Evolutionary conservation across 495 filamentous ascomycete species (phyloP), one percentile per base, ranked within the genome.

Genomic region (Melanomma pulvis-pyrius): DNA sequence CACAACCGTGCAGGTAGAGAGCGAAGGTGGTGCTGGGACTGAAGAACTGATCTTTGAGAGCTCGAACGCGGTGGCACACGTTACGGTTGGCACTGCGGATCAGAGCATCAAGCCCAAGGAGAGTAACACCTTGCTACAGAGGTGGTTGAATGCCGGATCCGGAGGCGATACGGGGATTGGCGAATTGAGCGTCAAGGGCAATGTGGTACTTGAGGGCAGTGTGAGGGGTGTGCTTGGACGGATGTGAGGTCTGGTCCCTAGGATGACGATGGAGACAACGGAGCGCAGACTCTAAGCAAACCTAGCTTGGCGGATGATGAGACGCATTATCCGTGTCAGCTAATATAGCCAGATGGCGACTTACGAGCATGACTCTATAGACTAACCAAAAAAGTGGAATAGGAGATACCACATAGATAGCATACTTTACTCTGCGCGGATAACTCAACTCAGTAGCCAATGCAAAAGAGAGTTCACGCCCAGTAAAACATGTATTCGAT

Each of bases 21-120:
- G 57, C 21, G 60, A 30, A 9, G 70, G 65, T 36, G 61, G 56
- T 4, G 44, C 32, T 11, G 63, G 80, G 4, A 79, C 82, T 28
- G 79, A 82, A 41, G 65, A 71, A 3, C 75, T 79, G 46, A 68
- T 63, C 22, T 91, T 90, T 81, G 79, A 87, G 41, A 93, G 86
- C 51, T 82, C 84, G 13, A 98, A 98, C 74, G 73, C 78, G 28
- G 81, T 93, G n/a, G 84, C 91, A 17, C 94, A 98, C 75, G 82
- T 98, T 51, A 98, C 94, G 1, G 82, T 97, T 19, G 94, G 94
- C 1, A 98, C 94, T 0, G 84, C 84, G 24, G 78, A 82, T 59
- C 77, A 80, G 59, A 70, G 79, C 7, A 85, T 98, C 67, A 97
- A 97, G 78, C 94, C 94, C 1, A 91, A 89, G 79, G 93, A 98